phyloP scores from a whole-genome alignment of 176 grass and related monocot species.

The maize (Zea mays) region Zm-B73-REFERENCE-NAM-5.0 NC_050097.1:213307501-213308000 shows the following conservation, averaged over 20 bases:
- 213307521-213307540: background rate
- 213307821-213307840: conserved; percentile 21
- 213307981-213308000: no score
- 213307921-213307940: conserved; percentile 31
- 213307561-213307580: conserved; percentile 5
- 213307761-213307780: conserved; percentile 15
- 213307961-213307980: no score
- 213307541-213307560: background rate
- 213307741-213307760: background rate
- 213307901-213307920: conserved; percentile 20
- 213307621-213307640: background rate
- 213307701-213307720: background rate
- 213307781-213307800: background rate
- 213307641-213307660: no score
- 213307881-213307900: conserved; percentile 43
- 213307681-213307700: no score
- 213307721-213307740: background rate
- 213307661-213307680: no score
- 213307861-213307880: conserved; percentile 39
- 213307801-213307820: background rate
- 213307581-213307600: background rate
- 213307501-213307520: conserved; percentile 24
- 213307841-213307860: background rate
- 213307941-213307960: background rate
- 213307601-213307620: conserved; percentile 3